phyloP scores from a whole-genome alignment of 169 alveolate species.

The Plasmodium ovale region DNA sequence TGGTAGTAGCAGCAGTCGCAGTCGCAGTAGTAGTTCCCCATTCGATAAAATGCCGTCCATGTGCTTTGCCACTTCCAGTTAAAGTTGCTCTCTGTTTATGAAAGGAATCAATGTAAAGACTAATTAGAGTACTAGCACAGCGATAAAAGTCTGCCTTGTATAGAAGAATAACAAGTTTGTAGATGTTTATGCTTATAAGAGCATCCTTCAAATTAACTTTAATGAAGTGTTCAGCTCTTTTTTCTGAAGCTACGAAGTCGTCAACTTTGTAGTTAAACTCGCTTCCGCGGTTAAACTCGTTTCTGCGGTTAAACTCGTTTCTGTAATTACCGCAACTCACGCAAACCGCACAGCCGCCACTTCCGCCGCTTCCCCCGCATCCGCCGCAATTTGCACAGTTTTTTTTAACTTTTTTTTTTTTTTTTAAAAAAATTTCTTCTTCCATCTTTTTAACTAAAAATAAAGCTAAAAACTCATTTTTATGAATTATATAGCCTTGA shows the following conservation, averaged over 20 bases:
- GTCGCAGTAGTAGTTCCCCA: not conserved
- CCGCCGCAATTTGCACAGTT: constrained; percentile 8
- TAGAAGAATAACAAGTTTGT: constrained; percentile 37
- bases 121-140: constrained; percentile 51
- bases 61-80: not conserved
- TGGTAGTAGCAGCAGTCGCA: not conserved
- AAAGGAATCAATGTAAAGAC: constrained; percentile 28
- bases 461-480: constrained; percentile 46
- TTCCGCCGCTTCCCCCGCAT: too few relatives aligned
- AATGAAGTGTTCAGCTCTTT: constrained; percentile 70
- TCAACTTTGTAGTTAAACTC: constrained; percentile 7
- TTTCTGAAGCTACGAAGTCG: constrained; percentile 55
- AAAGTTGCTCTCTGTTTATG: not conserved
- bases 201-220: constrained; percentile 62
- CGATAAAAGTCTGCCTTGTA: constrained; percentile 67
- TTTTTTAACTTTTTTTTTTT: constrained; percentile 41
- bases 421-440: constrained; percentile 54
- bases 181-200: constrained; percentile 26
- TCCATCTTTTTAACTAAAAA: constrained; percentile 50
- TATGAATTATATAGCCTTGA: constrained; percentile 76
- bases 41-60: not conserved
- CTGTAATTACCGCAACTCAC: too few relatives aligned
- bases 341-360: too few relatives aligned
- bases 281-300: not conserved
- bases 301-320: not conserved